Conservation (phyloP, 2,329 filamentous ascomycete species). For the Aspergillus luchuensis region DNA sequence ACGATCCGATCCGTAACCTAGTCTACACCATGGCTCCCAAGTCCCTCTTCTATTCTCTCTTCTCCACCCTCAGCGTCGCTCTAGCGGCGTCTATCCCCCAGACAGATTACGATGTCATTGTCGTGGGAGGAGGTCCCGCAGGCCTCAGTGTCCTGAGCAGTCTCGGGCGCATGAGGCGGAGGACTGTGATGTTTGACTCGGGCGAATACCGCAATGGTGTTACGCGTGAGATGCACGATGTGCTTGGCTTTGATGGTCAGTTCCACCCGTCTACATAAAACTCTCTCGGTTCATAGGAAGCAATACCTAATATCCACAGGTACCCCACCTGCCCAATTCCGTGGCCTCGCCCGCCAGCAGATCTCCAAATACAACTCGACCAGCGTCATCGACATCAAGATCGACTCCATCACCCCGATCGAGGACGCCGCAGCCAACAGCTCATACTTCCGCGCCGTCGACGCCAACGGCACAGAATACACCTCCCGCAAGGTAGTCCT, state of each 20-base stretch:
- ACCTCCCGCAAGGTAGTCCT: conserved; percentile 59
- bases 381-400: conserved; percentile 55
- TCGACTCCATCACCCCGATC: conserved; percentile 40
- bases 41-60: conserved; percentile 25
- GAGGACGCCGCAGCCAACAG: conserved; percentile 34
- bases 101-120: conserved; percentile 56
- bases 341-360: conserved; percentile 56
- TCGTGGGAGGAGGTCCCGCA: conserved; percentile 61
- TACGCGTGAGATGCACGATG: conserved; percentile 63
- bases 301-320: conserved; percentile 39
- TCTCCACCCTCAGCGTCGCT: conserved; percentile 25
- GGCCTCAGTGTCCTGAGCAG: conserved; percentile 59
- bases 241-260: conserved; percentile 61
- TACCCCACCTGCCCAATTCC: conserved; percentile 57
- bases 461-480: conserved; percentile 38
- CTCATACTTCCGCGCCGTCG: conserved; percentile 51
- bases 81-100: conserved; percentile 29
- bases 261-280: background rate
- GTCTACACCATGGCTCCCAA: conserved; percentile 19
- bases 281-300: background rate
- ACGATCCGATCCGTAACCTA: background rate
- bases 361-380: conserved; percentile 56
- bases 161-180: conserved; percentile 60
- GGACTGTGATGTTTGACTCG: conserved; percentile 60
- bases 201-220: conserved; percentile 59